Base-by-base conservation (phyloP, 2,329 filamentous ascomycete species). In the Zymoseptoria brevis region DNA sequence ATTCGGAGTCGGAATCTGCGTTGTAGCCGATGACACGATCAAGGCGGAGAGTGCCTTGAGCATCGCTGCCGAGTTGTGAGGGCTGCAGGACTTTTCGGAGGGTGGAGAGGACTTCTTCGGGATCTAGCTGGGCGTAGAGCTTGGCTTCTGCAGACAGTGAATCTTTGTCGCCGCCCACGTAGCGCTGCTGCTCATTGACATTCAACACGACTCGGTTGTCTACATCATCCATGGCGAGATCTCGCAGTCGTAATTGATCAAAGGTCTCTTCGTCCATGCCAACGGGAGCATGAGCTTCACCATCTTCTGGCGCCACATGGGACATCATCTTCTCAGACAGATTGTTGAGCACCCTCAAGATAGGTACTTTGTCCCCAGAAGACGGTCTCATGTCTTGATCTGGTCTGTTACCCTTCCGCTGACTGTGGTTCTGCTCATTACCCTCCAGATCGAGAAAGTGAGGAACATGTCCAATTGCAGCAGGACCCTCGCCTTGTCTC, bases 381-480 rank as follows among this genome's bases (percentile, higher is more conserved):
- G 80, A 81, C 1, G 91, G 90, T 35, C 90, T 83, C 90, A 97
- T 96, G 64, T 95, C 94, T 41, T 88, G 77, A 71, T 97, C 91
- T 57, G 93, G 90, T 56, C 87, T 82, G 72, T 99, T 97, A 54
- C 94, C 94, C 68, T 82, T 87, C 69, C 87, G 84, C 56, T 92
- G 89, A 66, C 91, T 95, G 73, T 96, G 87, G 69, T 99, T 93
- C 73, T 94, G 89, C 75, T 97, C 94, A 70, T 99, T 99, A 29
- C 88, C 94, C 71, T 93, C 90, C 24, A 99, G 75, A 72, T 99
- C 89, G 66, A 99, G 92, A 64, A 95, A 92, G 67, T 92, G 86
- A 0, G 94, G 92, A 19, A 99, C 85, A 58, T 87, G 83, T 35
- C 86, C 78, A 3, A 86, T 77, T 64, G 83, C 73, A 0, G 76